Conservation (phyloP, 1,284 basidiomycete genomes). For the Boletus semigastroideus region DNA sequence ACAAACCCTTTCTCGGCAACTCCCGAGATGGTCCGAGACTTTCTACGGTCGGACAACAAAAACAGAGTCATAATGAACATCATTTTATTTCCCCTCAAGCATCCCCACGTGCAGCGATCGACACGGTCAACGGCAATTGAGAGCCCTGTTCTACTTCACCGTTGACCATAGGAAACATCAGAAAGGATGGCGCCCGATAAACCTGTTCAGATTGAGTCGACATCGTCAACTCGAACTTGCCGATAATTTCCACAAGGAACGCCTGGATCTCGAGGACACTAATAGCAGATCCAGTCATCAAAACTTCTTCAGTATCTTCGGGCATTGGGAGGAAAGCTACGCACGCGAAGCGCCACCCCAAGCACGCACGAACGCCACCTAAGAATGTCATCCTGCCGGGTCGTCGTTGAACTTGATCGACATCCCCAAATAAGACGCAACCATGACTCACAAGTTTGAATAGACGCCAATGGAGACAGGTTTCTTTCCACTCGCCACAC, state of each 20-base stretch:
- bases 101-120: slow-evolving; percentile 34
- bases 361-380: slow-evolving; percentile 42
- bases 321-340: not conserved
- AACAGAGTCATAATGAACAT: not conserved
- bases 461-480: slow-evolving; percentile 46
- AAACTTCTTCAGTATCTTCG: not conserved
- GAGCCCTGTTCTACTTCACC: slow-evolving; percentile 44
- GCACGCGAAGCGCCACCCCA: slow-evolving; percentile 52
- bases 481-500: slow-evolving; percentile 35
- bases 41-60: not conserved
- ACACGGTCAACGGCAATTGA: slow-evolving; percentile 51
- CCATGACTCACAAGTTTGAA: slow-evolving; percentile 46
- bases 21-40: too few relatives aligned
- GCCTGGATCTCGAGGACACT: slow-evolving; percentile 51
- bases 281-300: not conserved
- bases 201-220: slow-evolving; percentile 40
- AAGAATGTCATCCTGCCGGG: slow-evolving; percentile 44
- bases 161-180: slow-evolving; percentile 49
- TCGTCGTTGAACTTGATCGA: too few relatives aligned
- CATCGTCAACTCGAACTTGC: slow-evolving; percentile 48
- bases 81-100: not conserved
- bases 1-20: too few relatives aligned
- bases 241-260: slow-evolving; percentile 48
- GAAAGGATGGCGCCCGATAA: slow-evolving; percentile 41
- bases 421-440: not conserved